phyloP scores from a whole-genome alignment of 805 yeast genomes.

The Maudiozyma barnettii region DNA sequence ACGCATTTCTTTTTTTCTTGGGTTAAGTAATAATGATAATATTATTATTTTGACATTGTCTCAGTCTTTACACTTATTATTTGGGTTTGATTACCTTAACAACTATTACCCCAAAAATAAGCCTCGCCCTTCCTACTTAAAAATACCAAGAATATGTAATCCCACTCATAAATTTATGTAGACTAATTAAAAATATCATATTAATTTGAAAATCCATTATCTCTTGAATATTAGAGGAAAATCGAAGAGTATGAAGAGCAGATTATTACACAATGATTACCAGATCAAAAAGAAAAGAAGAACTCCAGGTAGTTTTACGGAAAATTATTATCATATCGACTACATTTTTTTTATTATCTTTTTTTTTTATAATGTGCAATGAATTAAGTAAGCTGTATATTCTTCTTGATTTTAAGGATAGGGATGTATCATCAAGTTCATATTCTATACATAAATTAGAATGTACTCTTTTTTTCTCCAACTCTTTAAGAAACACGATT shows the following conservation, averaged over 20 bases:
- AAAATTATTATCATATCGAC: too few relatives aligned
- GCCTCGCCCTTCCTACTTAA: too few relatives aligned
- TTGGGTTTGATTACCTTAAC: too few relatives aligned
- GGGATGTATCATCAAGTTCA: neutral
- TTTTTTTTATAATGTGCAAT: neutral
- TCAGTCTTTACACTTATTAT: too few relatives aligned
- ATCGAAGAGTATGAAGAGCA: conserved; percentile 1
- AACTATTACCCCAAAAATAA: too few relatives aligned
- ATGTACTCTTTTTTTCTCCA: neutral
- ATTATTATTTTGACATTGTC: too few relatives aligned
- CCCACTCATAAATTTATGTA: too few relatives aligned
- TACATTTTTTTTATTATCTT: neutral
- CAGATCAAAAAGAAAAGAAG: neutral
- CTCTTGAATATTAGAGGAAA: neutral
- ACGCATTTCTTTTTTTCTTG: too few relatives aligned
- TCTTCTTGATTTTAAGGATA: neutral
- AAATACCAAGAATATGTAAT: too few relatives aligned
- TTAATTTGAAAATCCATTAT: too few relatives aligned
- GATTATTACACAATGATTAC: conserved; percentile 1
- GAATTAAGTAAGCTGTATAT: neutral
- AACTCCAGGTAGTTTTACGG: neutral
- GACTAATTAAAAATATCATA: too few relatives aligned
- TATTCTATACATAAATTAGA: neutral
- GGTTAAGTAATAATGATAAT: too few relatives aligned
- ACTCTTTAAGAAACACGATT: neutral